Evolutionary conservation across 2,329 filamentous ascomycete genomes (phyloP).

Genomic region (Penicillium sp.): DNA sequence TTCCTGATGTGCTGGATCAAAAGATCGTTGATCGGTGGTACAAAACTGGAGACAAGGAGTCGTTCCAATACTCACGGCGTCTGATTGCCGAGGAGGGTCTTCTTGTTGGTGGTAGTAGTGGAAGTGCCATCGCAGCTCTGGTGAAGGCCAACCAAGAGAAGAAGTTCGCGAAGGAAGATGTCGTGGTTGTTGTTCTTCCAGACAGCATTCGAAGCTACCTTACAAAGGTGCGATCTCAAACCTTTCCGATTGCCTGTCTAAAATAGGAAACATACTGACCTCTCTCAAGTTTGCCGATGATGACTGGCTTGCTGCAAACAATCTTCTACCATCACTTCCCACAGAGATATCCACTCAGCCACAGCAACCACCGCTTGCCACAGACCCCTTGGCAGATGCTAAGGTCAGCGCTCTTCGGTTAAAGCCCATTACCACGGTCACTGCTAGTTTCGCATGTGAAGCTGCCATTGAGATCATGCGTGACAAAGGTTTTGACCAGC

Average conservation of each 20-base stretch:
- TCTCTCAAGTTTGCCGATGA: constrained; percentile 79
- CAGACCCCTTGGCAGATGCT: constrained; percentile 71
- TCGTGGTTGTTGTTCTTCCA: constrained; percentile 85
- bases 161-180: constrained; percentile 74
- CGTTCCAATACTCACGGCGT: constrained; percentile 83
- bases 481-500: constrained; percentile 95
- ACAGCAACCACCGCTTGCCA: constrained; percentile 38
- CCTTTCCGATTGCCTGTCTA: background rate
- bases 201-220: constrained; percentile 98
- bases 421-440: constrained; percentile 88
- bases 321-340: constrained; percentile 69
- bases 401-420: constrained; percentile 80
- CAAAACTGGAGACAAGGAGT: constrained; percentile 91
- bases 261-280: no score
- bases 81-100: constrained; percentile 93
- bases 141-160: constrained; percentile 73
- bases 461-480: constrained; percentile 97
- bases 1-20: constrained; percentile 87
- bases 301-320: constrained; percentile 96
- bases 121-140: constrained; percentile 82
- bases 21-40: constrained; percentile 87
- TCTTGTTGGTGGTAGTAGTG: constrained; percentile 88
- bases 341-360: constrained; percentile 34
- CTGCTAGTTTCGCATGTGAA: constrained; percentile 67
- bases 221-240: constrained; percentile 62